phyloP scores from a whole-genome alignment of 805 yeast genomes.

The Saitoella complicata region DNA sequence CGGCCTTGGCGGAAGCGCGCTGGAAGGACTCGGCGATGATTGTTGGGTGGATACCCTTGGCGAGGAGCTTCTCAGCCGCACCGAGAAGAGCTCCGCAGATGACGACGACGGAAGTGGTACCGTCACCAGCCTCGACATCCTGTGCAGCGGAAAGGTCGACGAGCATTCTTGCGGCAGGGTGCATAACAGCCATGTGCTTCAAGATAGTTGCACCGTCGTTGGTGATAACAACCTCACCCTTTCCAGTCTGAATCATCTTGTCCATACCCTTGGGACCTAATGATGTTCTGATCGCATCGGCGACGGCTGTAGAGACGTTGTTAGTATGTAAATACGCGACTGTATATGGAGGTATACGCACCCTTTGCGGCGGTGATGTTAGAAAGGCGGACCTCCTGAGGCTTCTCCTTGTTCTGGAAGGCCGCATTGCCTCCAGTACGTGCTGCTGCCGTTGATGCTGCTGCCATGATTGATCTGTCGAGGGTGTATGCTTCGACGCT shows the following conservation, averaged over 20 bases:
- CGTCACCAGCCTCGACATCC: constrained; percentile 99
- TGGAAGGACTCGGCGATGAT: constrained; percentile 87
- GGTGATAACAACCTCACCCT: constrained; percentile 84
- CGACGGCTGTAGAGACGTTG: constrained; percentile 39
- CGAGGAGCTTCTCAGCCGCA: constrained; percentile 82
- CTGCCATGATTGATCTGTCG: too few species aligned
- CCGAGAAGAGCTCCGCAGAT: constrained; percentile 86
- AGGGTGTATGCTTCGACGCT: too few species aligned
- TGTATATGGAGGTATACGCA: constrained; percentile 4
- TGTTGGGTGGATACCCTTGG: constrained; percentile 86
- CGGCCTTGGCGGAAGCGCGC: constrained; percentile 69
- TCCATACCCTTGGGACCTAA: constrained; percentile 99
- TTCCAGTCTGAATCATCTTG: constrained; percentile 89
- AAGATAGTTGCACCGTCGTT: constrained; percentile 97
- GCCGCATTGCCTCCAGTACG: constrained; percentile 31
- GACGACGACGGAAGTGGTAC: constrained; percentile 94
- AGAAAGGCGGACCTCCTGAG: constrained; percentile 79
- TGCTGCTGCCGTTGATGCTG: too few species aligned
- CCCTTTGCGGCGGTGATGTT: constrained; percentile 75
- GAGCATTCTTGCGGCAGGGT: constrained; percentile 97
- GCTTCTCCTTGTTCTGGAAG: constrained; percentile 85
- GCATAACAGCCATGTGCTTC: constrained; percentile 94
- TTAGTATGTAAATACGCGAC: not conserved
- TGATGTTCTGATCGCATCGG: constrained; percentile 88
- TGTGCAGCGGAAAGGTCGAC: constrained; percentile 96